Evolutionary conservation across 2,329 filamentous ascomycete species (phyloP).

Genomic region (Epichloe aotearoae): DNA sequence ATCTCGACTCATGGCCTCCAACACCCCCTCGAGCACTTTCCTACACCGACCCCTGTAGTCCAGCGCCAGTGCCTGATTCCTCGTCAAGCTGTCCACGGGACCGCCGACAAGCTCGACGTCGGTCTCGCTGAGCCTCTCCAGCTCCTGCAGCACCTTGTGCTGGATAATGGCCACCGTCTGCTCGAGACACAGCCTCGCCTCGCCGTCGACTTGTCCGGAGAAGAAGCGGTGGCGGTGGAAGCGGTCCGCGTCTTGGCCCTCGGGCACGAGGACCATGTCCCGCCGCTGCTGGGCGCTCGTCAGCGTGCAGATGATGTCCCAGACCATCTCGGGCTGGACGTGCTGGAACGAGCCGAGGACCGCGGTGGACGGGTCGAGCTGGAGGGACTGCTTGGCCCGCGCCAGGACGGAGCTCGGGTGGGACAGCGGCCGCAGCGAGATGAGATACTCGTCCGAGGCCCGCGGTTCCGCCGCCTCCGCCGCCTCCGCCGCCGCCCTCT

Average conservation of each 20-base stretch:
- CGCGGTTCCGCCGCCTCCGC: slow-evolving; percentile 11
- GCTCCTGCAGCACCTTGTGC: slow-evolving; percentile 27
- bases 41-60: slow-evolving; percentile 36
- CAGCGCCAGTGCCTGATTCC: slow-evolving; percentile 33
- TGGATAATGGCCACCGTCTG: slow-evolving; percentile 28
- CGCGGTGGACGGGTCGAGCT: slow-evolving; percentile 12
- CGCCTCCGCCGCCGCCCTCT: slow-evolving; percentile 20
- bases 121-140: slow-evolving; percentile 33
- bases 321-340: slow-evolving; percentile 39
- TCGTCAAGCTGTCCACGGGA: slow-evolving; percentile 23
- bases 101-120: slow-evolving; percentile 30
- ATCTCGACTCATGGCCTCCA: slow-evolving; percentile 25
- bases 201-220: slow-evolving; percentile 16
- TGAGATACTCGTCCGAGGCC: slow-evolving; percentile 31
- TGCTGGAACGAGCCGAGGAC: slow-evolving; percentile 31
- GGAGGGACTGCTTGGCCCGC: slow-evolving; percentile 23
- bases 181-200: slow-evolving; percentile 17
- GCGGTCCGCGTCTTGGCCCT: slow-evolving; percentile 11
- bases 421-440: slow-evolving; percentile 36
- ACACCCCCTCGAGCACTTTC: slow-evolving; percentile 31
- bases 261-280: slow-evolving; percentile 14
- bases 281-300: slow-evolving; percentile 19
- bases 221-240: slow-evolving; percentile 17
- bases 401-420: slow-evolving; percentile 36
- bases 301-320: slow-evolving; percentile 31